These are phyloP conservation scores for Microstroma glucosiphilum DNA, from an alignment of 1,284 basidiomycete genomes.

Conservation along the genomic window DNA sequence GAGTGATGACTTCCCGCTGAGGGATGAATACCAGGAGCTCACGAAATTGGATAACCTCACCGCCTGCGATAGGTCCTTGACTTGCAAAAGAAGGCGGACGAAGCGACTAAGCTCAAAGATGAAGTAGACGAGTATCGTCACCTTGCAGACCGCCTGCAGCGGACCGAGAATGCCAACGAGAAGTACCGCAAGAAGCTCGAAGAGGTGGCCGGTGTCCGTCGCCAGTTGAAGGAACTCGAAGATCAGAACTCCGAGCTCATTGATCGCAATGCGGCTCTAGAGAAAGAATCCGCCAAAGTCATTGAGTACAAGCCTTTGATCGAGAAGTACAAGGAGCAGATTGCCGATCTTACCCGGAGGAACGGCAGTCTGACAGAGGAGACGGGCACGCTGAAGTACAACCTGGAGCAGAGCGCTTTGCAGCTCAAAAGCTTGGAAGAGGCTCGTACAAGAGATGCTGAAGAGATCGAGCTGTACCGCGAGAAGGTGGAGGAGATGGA, in stretches of 20 bases:
- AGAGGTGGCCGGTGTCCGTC: slow-evolving; percentile 78
- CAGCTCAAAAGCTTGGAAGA: slow-evolving; percentile 54
- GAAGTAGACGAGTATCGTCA: slow-evolving; percentile 77
- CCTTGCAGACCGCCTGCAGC: slow-evolving; percentile 80
- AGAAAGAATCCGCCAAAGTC: slow-evolving; percentile 82
- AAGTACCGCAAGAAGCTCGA: slow-evolving; percentile 99
- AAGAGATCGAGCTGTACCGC: slow-evolving; percentile 80
- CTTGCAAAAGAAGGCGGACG: slow-evolving; percentile 68
- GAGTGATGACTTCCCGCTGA: background rate
- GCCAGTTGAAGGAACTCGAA: slow-evolving; percentile 77
- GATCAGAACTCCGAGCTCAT: slow-evolving; percentile 86
- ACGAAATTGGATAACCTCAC: background rate
- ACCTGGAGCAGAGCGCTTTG: slow-evolving; percentile 31
- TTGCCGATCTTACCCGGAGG: slow-evolving; percentile 67
- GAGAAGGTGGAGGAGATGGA: slow-evolving; percentile 87
- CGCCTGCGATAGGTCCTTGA: slow-evolving; percentile 61
- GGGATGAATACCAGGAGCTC: background rate
- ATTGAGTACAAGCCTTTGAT: slow-evolving; percentile 78
- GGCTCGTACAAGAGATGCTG: slow-evolving; percentile 70
- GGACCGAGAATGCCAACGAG: slow-evolving; percentile 94
- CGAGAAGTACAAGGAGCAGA: slow-evolving; percentile 85
- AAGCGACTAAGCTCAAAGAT: slow-evolving; percentile 74
- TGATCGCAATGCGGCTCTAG: slow-evolving; percentile 80
- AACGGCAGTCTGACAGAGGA: slow-evolving; percentile 60
- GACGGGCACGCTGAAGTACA: slow-evolving; percentile 30